A percentile compares a stretch with the other conserved stretches of the same genome.
Conservation (phyloP, 768 basidiomycete species). For the Pleurotus cornucopiae region DNA sequence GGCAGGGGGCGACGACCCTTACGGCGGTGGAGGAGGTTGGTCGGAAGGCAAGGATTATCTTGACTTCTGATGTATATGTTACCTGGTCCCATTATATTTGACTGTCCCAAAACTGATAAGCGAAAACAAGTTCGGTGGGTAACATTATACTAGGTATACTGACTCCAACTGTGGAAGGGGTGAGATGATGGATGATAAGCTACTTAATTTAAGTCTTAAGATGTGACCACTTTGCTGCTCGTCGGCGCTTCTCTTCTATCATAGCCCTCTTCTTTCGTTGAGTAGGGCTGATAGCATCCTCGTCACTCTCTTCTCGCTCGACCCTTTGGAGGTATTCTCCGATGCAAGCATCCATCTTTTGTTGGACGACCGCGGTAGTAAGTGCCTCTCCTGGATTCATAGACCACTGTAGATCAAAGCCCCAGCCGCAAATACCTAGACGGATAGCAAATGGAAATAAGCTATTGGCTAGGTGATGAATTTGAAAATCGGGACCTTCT, state of each 20-base stretch:
- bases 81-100: too few relatives aligned
- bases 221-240: slow-evolving; percentile 29
- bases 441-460: slow-evolving; percentile 2
- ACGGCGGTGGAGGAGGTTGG: slow-evolving; percentile 44
- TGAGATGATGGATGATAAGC: too few relatives aligned
- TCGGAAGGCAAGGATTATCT: slow-evolving; percentile 48
- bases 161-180: too few relatives aligned
- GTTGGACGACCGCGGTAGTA: slow-evolving; percentile 38
- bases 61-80: slow-evolving; percentile 36
- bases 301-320: slow-evolving; percentile 47
- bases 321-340: slow-evolving; percentile 43
- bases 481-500: neutral
- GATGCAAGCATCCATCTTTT: slow-evolving; percentile 70
- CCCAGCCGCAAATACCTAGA: slow-evolving; percentile 59
- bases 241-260: slow-evolving; percentile 35
- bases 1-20: slow-evolving; percentile 39
- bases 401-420: slow-evolving; percentile 81
- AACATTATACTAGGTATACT: too few relatives aligned
- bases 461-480: slow-evolving; percentile 11
- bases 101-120: too few relatives aligned
- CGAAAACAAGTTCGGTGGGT: too few relatives aligned
- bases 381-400: slow-evolving; percentile 23
- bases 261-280: slow-evolving; percentile 60
- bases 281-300: slow-evolving; percentile 60
- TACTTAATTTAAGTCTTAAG: too few relatives aligned